phyloP scores from a whole-genome alignment of 306 rosid species.

The Casuarina equisetifolia region DNA sequence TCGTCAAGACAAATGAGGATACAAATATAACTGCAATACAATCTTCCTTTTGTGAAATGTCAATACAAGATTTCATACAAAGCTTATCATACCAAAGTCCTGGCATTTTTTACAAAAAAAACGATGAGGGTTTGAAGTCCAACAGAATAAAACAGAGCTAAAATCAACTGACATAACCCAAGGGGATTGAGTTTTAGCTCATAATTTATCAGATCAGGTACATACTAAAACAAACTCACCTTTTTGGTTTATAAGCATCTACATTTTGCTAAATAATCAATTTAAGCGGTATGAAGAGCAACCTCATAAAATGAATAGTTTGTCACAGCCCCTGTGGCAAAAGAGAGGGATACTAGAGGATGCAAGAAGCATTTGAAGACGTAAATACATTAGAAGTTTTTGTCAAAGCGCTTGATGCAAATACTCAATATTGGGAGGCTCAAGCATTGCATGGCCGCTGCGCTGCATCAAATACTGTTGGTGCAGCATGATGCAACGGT shows the following conservation, averaged over 20 bases:
- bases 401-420: no score
- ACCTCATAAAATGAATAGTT: neutral
- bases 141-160: neutral
- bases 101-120: neutral
- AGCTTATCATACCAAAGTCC: neutral
- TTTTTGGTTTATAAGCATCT: neutral
- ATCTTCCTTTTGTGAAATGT: neutral
- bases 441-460: no score
- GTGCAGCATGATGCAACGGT: no score
- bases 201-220: neutral
- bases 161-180: neutral
- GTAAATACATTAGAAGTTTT: no score
- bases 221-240: neutral
- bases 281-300: neutral
- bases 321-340: no score
- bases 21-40: neutral
- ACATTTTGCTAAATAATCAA: neutral
- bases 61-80: neutral
- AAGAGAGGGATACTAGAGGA: no score
- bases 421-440: no score
- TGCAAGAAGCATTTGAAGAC: no score
- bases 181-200: neutral
- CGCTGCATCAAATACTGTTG: no score
- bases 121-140: neutral
- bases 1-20: slow-evolving; percentile 8